phyloP scores from a whole-genome alignment of 2,329 filamentous ascomycete species.

The Claviceps digitariae region DNA sequence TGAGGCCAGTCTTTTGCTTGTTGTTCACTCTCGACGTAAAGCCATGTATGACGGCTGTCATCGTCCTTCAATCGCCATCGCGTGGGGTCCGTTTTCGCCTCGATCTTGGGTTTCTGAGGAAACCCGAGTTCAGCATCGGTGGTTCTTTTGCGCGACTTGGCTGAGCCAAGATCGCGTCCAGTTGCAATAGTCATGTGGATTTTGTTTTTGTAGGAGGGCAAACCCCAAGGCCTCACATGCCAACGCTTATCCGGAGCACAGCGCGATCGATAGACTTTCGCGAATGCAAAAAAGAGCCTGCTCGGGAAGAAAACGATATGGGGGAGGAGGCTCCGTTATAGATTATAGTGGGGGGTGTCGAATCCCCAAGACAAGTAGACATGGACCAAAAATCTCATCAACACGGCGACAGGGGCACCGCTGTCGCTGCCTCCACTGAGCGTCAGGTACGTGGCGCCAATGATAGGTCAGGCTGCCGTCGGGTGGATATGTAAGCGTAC shows the following conservation, averaged over 20 bases:
- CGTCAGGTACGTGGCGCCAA: background rate
- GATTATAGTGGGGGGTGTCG: background rate
- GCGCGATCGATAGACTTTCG: background rate
- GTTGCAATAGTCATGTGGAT: constrained; percentile 17
- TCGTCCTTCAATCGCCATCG: constrained; percentile 80
- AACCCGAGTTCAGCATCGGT: constrained; percentile 24
- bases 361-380: background rate
- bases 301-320: background rate
- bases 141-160: constrained; percentile 29
- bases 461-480: background rate
- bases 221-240: background rate
- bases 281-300: background rate
- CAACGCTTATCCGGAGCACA: background rate
- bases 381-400: background rate
- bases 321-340: background rate
- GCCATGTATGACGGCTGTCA: constrained; percentile 80
- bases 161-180: constrained; percentile 15
- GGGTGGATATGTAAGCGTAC: no score
- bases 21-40: constrained; percentile 67
- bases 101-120: constrained; percentile 34
- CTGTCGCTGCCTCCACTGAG: background rate
- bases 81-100: constrained; percentile 58
- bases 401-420: no score
- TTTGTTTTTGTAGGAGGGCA: background rate
- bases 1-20: constrained; percentile 71